Evolutionary conservation across 2,329 filamentous ascomycete genomes (phyloP).

Genomic region (Bisporella sp.): DNA sequence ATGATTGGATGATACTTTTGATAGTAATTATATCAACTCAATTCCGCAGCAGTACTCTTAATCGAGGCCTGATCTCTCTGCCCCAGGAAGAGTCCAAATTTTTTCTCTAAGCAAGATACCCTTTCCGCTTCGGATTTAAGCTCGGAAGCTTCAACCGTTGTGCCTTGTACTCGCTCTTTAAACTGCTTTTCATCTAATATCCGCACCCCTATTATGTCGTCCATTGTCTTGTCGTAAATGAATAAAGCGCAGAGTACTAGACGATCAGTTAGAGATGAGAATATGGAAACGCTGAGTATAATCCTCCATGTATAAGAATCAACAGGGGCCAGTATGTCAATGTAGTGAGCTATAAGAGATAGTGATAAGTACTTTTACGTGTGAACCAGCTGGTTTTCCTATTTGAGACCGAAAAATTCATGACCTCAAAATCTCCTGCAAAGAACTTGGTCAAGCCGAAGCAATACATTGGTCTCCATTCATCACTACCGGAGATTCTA

Average conservation of each 20-base stretch:
- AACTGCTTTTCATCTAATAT: conserved; percentile 41
- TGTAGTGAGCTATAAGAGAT: too few species aligned
- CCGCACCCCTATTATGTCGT: conserved; percentile 39
- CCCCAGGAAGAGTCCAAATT: conserved; percentile 44
- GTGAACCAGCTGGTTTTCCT: conserved; percentile 53
- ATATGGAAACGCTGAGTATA: too few species aligned
- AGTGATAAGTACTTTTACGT: conserved; percentile 19
- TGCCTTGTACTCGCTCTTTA: conserved; percentile 42
- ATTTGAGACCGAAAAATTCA: conserved; percentile 49
- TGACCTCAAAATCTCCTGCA: conserved; percentile 49
- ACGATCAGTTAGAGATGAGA: too few species aligned
- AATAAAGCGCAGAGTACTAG: conserved; percentile 47
- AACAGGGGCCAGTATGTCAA: too few species aligned
- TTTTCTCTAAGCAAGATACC: conserved; percentile 40
- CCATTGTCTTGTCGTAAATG: conserved; percentile 32
- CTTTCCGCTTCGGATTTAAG: conserved; percentile 45
- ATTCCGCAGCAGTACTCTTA: conserved; percentile 34
- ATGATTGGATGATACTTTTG: too few species aligned
- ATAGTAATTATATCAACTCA: not conserved
- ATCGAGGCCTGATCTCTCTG: conserved; percentile 43
- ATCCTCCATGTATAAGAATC: too few species aligned
- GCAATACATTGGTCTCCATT: conserved; percentile 49
- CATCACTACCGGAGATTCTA: conserved; percentile 33
- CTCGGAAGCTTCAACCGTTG: conserved; percentile 37
- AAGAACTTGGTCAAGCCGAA: conserved; percentile 60